Conservation (phyloP, 1,284 basidiomycete species). For the Boletus chippewaensis region DNA sequence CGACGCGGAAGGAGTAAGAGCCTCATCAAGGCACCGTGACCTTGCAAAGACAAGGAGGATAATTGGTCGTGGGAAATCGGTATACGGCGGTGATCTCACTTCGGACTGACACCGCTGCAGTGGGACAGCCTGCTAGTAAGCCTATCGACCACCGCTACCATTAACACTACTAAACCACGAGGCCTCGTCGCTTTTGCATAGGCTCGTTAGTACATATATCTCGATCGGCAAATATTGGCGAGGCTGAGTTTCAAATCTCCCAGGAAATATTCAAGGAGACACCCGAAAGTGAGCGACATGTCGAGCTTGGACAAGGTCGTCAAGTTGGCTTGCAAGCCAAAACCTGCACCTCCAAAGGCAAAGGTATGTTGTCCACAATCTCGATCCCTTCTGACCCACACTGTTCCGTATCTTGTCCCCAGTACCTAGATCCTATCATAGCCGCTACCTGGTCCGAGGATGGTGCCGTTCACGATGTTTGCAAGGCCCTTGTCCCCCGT, state of each 20-base stretch:
- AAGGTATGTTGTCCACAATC: conserved; percentile 50
- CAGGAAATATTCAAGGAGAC: conserved; percentile 1
- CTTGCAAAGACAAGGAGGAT: not conserved
- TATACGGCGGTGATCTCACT: not conserved
- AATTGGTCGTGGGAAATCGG: conserved; percentile 2
- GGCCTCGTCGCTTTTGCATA: too few relatives aligned
- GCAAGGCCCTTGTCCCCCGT: conserved; percentile 76
- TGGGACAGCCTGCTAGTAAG: too few relatives aligned
- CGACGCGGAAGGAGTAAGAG: conserved; percentile 15
- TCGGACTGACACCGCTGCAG: not conserved
- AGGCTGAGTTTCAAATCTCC: conserved; percentile 27
- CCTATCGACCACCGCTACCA: too few relatives aligned
- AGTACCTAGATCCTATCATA: conserved; percentile 89
- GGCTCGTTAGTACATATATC: not conserved
- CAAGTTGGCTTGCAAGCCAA: conserved; percentile 91
- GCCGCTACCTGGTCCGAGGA: conserved; percentile 92
- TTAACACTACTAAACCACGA: not conserved
- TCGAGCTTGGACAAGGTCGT: conserved; percentile 82
- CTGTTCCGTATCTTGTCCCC: conserved; percentile 2
- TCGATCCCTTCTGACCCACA: not conserved
- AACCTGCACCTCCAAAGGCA: conserved; percentile 86
- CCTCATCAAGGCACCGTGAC: not conserved
- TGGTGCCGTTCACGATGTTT: conserved; percentile 87
- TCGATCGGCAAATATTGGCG: not conserved
- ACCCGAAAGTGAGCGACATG: conserved; percentile 36